Evolutionary conservation across 352 stramenopile genomes (phyloP), one percentile per base, ranked within the genome.

Genomic region (Blastocystis sp.): DNA sequence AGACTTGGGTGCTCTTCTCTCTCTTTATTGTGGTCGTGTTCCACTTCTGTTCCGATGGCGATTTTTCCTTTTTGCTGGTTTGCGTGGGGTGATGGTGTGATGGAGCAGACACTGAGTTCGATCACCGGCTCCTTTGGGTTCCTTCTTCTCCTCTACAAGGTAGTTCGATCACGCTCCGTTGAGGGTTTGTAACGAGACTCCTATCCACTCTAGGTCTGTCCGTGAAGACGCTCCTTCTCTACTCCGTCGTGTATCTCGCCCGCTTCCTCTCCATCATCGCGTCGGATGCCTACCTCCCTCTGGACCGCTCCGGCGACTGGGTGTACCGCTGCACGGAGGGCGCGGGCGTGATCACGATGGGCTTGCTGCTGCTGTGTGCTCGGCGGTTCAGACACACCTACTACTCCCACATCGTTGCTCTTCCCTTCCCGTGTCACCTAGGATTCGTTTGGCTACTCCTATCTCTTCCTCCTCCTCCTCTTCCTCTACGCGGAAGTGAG

Each of bases 61-160:
- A 77, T 41, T 77, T 77, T 21, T 77, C 66, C 3, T 77, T 77
- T 59, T 53, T 77, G n/a, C 66, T 77, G 3, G 66, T 77, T 56
- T 23, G 19, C 14, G 21, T 59, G 19, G 21, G 34, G 5, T 4
- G 5, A 7, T 60, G 23, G 4, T 40, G 4, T 77, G 9, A 77
- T 17, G 19, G 4, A 34, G n/a, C 60, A 77, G 66, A 77, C 66
- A 53, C 34, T 77, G 41, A 77, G 66, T 77, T 77, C 66, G 23
- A 41, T 19, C n/a, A 34, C 60, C n/a, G 34, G 66, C 17, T 61
- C 66, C 19, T 77, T 77, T 60, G 66, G 66, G n/a, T 77, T 77
- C 19, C 19, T 77, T 2, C 19, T 77, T 5, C 38, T 53, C 14
- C n/a, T 77, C n/a, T 77, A 77, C 66, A 77, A 77, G 38, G 66